A percentile compares a stretch with the other conserved stretches of the same genome.
Conservation (phyloP, 129 eudicot genomes). For the Pittosporum tobira region DNA sequence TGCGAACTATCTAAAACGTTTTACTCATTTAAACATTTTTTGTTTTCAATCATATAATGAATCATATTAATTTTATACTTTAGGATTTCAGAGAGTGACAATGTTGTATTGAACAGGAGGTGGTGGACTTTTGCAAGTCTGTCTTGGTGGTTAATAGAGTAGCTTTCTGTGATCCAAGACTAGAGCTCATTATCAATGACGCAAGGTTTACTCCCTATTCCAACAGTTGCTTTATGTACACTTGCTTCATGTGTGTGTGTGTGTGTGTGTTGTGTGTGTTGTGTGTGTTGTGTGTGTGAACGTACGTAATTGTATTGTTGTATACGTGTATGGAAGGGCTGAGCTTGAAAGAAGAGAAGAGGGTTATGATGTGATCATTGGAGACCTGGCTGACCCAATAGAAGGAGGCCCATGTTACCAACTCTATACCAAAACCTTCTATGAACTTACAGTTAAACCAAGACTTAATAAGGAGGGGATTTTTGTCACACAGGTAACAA, state of each 20-base stretch:
- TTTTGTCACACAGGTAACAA: conserved; percentile 84
- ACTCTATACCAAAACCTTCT: conserved; percentile 85
- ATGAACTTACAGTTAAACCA: conserved; percentile 67
- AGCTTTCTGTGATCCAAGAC: conserved; percentile 76
- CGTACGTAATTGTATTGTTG: background rate
- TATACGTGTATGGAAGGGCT: conserved; percentile 32
- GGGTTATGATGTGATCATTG: conserved; percentile 73
- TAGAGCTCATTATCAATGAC: conserved; percentile 78
- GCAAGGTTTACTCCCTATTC: conserved; percentile 16
- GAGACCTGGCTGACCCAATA: conserved; percentile 91
- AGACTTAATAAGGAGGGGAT: conserved; percentile 71
- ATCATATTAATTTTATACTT: no score
- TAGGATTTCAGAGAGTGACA: no score
- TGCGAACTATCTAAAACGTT: no score
- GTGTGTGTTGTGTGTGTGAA: background rate
- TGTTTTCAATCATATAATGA: no score
- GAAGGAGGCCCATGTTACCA: conserved; percentile 97
- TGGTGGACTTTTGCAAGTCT: conserved; percentile 70
- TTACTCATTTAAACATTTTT: no score
- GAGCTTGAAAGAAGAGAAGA: conserved; percentile 70
- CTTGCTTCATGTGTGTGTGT: background rate
- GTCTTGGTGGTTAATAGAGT: conserved; percentile 60
- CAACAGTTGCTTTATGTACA: background rate
- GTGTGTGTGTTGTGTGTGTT: background rate
- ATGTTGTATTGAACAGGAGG: conserved; percentile 9